Evolutionary conservation across 2,329 filamentous ascomycete species (phyloP), one percentile per base, ranked within the genome.

Genomic region (Uncinocarpus reesii): DNA sequence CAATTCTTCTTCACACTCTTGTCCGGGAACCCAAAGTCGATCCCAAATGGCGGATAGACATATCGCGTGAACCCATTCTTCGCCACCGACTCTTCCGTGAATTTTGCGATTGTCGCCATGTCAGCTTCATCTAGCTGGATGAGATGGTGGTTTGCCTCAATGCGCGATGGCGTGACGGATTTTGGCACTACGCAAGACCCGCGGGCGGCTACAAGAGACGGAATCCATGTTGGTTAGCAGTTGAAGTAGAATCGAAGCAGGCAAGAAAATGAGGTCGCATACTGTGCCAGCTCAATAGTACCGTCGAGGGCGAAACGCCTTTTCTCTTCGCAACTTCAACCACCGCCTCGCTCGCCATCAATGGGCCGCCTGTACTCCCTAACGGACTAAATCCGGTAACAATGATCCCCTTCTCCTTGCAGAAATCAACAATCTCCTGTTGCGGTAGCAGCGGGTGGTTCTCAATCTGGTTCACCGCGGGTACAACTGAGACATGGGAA

Each of bases 381-480:
- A 68, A 57, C 10, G 65, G 65, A 42, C 63, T 53, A 60, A 77
- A 78, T 7, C 73, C 73, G 4, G 73, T 76, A 40, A 77, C 65
- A 48, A 71, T 67, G 48, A 78, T 77, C 16, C 69, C 70, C 55
- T 71, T 70, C 24, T 65, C 57, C 41, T 70, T 65, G 59, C 74
- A 75, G 57, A 71, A 75, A 42, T 72, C 65, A 23, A 76, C 61
- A 55, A 73, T 72, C 47, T 75, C 70, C 49, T 69, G 63, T 56
- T 79, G 77, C 29, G 73, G 76, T 11, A 79, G 65, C 38, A 86
- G 86, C 0, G 85, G 84, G 65, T 92, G 83, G 59, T 78, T 81
- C 69, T 90, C 85, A 60, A 90, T 84, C 72, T 92, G 85, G 69
- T 90, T 89, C 53, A 84, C 76, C 5, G 77, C 80, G 0, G 86